These are phyloP conservation scores for Pascua sp. DNA, from an alignment of 1,284 basidiomycete species.

Conservation along the genomic window DNA sequence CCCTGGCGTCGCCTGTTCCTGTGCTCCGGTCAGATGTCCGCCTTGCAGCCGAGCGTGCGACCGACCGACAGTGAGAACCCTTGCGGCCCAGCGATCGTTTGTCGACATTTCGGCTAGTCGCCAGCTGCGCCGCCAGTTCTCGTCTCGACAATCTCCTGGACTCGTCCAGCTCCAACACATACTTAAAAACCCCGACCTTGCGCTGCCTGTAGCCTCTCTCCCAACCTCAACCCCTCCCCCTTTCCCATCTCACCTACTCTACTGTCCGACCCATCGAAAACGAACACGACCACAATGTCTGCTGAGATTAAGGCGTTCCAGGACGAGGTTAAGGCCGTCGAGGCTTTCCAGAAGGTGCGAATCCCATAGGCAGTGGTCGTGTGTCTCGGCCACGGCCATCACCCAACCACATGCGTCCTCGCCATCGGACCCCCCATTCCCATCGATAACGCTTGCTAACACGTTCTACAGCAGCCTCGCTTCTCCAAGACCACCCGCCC, in stretches of 20 bases:
- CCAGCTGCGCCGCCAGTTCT: background rate
- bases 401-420: background rate
- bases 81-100: no score
- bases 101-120: background rate
- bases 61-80: no score
- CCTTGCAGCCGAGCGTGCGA: no score
- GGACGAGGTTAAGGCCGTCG: slow-evolving; percentile 76
- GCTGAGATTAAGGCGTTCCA: slow-evolving; percentile 58
- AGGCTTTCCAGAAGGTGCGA: slow-evolving; percentile 85
- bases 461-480: slow-evolving; percentile 64
- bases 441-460: background rate
- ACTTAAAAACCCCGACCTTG: no score
- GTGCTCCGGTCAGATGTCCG: no score
- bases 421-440: background rate
- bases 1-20: no score
- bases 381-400: background rate
- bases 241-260: background rate
- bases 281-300: slow-evolving; percentile 5
- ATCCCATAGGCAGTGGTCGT: background rate
- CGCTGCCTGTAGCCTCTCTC: no score
- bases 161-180: background rate
- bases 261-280: background rate
- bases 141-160: background rate
- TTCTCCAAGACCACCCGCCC: slow-evolving; percentile 81
- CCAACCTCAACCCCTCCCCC: background rate